Base-by-base conservation (phyloP, 805 yeast species). In the Monosporozyma unispora region DNA sequence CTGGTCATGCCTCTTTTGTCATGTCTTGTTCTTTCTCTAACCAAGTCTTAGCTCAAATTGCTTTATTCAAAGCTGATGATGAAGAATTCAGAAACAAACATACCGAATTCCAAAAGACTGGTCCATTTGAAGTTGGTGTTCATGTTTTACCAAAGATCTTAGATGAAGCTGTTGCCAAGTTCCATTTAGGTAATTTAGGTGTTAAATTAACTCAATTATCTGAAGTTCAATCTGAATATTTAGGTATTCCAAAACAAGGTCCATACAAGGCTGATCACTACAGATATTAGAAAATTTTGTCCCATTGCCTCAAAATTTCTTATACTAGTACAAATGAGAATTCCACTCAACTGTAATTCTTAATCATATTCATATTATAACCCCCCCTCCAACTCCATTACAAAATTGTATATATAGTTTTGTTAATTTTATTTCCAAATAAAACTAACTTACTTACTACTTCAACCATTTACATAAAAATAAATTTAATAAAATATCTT, bases 11-110 rank as follows among this genome's bases (percentile, higher is more conserved):
- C 47, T 88, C 97, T 40, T 91, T 91, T 70, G 99, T 91, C 69
- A 91, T 91, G 99, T 89, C 97, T 56, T 93, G 98, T 78, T 93
- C 98, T 50, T 91, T 91, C 95, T 87, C 97, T 65, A 91, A 91
- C 87, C 99, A 91, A 80, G 98, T 91, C 58, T 80, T 91, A 70
- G 99, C 99, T 64, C 99, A 91, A 79, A 91, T 90, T 68, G 98
- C 97, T 66, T 78, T 90, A 70, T 91, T 78, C 95, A 91, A 89
- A 74, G 82, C 95, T 66, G 67, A 83, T 57, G 89, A 91, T 76
- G 75, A 70, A 53, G 81, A 69, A 56, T 91, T 93, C 87, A 84
- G 86, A 75, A 63, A 78, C 57, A 72, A 82, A 71, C 84, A 73
- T 75, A 84, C 87, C 57, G 98, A 91, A 80, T 91, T 93, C 73